Conservation (phyloP, 2,329 filamentous ascomycete genomes). For the Penicillium sp. region DNA sequence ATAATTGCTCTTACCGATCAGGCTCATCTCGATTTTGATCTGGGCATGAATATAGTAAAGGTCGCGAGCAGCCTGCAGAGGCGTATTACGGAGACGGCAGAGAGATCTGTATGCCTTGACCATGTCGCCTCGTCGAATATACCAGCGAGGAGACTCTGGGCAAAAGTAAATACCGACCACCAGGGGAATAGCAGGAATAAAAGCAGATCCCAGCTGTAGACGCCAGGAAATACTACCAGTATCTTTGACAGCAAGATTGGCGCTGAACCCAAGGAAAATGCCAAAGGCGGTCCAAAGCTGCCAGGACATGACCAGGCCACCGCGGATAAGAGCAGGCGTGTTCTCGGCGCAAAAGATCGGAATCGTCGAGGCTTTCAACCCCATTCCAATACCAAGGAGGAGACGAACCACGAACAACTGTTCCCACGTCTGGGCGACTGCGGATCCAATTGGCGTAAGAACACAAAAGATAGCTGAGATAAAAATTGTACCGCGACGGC, state of each 20-base stretch:
- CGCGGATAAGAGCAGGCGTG: constrained; percentile 55
- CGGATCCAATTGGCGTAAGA: constrained; percentile 67
- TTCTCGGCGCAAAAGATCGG: constrained; percentile 58
- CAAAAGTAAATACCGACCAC: constrained; percentile 59
- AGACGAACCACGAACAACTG: constrained; percentile 58
- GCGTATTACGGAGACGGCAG: constrained; percentile 56
- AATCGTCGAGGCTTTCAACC: constrained; percentile 58
- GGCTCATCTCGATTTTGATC: constrained; percentile 47
- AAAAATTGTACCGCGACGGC: constrained; percentile 65
- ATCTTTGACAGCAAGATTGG: constrained; percentile 64
- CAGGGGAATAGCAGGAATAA: constrained; percentile 64
- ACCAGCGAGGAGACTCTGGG: constrained; percentile 66
- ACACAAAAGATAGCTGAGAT: constrained; percentile 63
- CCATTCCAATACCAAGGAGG: constrained; percentile 63
- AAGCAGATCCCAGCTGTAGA: constrained; percentile 63
- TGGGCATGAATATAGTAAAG: constrained; percentile 61
- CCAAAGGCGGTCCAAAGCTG: constrained; percentile 58
- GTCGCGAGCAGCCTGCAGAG: constrained; percentile 62
- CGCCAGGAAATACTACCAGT: constrained; percentile 62
- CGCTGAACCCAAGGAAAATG: constrained; percentile 65
- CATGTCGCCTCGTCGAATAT: constrained; percentile 65
- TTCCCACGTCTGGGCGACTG: constrained; percentile 58
- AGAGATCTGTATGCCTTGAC: constrained; percentile 61
- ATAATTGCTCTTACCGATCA: constrained; percentile 54
- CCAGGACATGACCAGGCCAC: constrained; percentile 58